Conservation (phyloP, 2,329 filamentous ascomycete genomes). For the Bipolaris zeicola region DNA sequence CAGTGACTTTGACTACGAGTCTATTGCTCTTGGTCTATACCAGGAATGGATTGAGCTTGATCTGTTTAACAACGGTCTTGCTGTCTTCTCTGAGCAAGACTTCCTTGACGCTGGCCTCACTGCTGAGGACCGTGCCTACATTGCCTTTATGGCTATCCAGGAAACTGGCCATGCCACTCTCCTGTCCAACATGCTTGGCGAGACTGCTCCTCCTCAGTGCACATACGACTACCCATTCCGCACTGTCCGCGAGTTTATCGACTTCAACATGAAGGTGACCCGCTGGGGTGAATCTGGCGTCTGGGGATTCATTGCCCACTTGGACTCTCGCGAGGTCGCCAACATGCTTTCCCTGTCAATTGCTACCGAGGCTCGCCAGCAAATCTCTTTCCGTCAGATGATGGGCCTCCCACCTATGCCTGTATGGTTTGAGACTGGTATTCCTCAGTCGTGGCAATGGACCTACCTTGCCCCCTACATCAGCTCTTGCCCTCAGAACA, state of each 20-base stretch:
- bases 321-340: slow-evolving; percentile 75
- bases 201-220: slow-evolving; percentile 72
- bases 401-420: slow-evolving; percentile 80
- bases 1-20: slow-evolving; percentile 84
- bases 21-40: slow-evolving; percentile 74
- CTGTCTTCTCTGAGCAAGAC: slow-evolving; percentile 69
- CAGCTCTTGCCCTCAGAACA: slow-evolving; percentile 72
- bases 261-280: slow-evolving; percentile 86
- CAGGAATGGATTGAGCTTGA: slow-evolving; percentile 87
- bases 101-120: slow-evolving; percentile 72
- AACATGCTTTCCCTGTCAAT: slow-evolving; percentile 77
- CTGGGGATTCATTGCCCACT: slow-evolving; percentile 78
- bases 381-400: slow-evolving; percentile 85
- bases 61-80: slow-evolving; percentile 77
- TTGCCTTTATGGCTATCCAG: slow-evolving; percentile 78
- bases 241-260: slow-evolving; percentile 76
- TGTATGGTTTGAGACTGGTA: slow-evolving; percentile 78
- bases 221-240: slow-evolving; percentile 81
- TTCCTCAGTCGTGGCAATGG: slow-evolving; percentile 87
- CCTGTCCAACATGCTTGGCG: slow-evolving; percentile 76
- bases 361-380: slow-evolving; percentile 78
- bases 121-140: slow-evolving; percentile 70
- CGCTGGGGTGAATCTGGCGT: slow-evolving; percentile 80
- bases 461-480: slow-evolving; percentile 82
- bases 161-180: slow-evolving; percentile 79